Conservation (phyloP, 148 eudicot species). For the Polygonum aviculare region DNA sequence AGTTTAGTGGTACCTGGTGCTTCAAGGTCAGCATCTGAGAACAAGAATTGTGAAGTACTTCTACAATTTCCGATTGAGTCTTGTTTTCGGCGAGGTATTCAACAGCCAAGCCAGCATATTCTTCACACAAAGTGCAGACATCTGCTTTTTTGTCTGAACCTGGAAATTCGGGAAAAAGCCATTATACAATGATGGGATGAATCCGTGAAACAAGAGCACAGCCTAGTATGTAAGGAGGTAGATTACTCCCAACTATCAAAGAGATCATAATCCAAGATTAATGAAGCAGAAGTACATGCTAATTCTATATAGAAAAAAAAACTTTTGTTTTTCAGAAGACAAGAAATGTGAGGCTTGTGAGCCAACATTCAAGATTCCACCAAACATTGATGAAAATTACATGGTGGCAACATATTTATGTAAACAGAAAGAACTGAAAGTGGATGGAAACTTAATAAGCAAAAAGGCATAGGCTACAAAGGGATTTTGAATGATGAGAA, state of each 20-base stretch:
- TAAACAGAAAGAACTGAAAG: background rate
- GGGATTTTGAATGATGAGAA: background rate
- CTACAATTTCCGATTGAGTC: conserved; percentile 53
- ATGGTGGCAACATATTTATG: background rate
- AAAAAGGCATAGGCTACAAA: background rate
- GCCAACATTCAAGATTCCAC: background rate
- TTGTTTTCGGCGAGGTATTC: conserved; percentile 50
- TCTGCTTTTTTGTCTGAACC: conserved; percentile 22
- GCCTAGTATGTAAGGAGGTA: background rate
- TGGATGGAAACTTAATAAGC: background rate
- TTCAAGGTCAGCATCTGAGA: conserved; percentile 38
- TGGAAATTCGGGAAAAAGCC: conserved; percentile 7
- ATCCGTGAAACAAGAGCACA: background rate
- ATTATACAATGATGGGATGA: background rate
- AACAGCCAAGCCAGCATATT: conserved; percentile 48
- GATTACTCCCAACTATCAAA: background rate
- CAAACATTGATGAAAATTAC: background rate
- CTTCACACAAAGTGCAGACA: conserved; percentile 62
- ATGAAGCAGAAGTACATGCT: background rate
- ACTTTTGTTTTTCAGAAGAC: too few relatives aligned
- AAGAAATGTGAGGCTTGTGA: background rate
- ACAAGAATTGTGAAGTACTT: conserved; percentile 60
- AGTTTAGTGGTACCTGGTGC: conserved; percentile 34
- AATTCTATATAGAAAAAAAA: background rate
- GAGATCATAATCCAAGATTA: background rate